Evolutionary conservation across 2,329 filamentous ascomycete species (phyloP), one percentile per base, ranked within the genome.

Genomic region (Fusarium sp.): DNA sequence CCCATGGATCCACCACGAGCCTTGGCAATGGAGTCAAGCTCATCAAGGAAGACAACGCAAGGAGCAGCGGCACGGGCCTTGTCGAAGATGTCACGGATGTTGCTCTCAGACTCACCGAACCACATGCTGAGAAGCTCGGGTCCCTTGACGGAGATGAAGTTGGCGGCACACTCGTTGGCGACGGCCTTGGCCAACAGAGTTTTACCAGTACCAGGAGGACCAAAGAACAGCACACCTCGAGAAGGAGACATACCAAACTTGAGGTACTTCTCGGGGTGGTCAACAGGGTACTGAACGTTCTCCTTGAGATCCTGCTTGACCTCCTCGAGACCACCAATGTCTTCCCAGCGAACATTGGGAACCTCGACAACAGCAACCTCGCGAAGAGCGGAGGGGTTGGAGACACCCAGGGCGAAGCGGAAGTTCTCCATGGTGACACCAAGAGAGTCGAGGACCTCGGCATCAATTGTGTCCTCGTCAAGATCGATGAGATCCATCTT

Each of bases 361-460:
- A 98, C 95, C 84, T 99, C 97, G 82, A 99, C 97, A 74, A 99
- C 96, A 56, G 96, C 96, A 77, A 99, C 96, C 84, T 99, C 96
- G 82, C 96, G 96, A 58, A 99, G 93, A 73, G 96, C 96, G 71
- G 96, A 98, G 76, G 96, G 96, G 89, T 99, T 99, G 82, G 94
- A 98, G 65, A 98, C 94, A 76, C 96, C 96, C 50, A 99, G 92
- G 65, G 96, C 95, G 77, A 97, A 99, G 76, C 94, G 93, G 93
- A 99, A 99, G 89, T 99, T 99, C 83, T 99, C 96, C 93, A 98
- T 98, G 67, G 96, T 99, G 48, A 99, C 96, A 80, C 96, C 96
- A 46, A 99, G 90, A 44, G 96, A 98, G 84, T 99, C 96, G 56
- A 99, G 89, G 53, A 99, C 96, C 85, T 99, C 96, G 29, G 96